Base-by-base conservation (phyloP, 345 rosid genomes). In the Citrus inodora region DNA sequence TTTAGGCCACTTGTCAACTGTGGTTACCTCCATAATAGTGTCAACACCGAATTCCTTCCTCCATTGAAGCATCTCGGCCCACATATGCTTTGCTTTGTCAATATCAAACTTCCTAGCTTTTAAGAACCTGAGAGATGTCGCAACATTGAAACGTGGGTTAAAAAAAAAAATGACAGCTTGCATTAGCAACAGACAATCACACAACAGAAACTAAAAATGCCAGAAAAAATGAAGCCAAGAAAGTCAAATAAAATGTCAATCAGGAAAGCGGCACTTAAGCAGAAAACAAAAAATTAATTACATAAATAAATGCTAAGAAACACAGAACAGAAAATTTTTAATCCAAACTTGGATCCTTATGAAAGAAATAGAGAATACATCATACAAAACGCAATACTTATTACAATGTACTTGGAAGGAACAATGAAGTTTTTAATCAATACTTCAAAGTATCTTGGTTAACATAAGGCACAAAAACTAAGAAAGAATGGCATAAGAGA, bases 1-100 rank as follows among this genome's bases (percentile, higher is more conserved):
- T 77, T 78, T 56, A 30, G 79, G 64, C 60, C 80, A 76, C 70
- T 40, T 48, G 51, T 24, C 48, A 75, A 80, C 40, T 27, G 24
- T 40, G 28, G 10, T 51, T 81, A 94, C 99, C 93, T 97, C 91
- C 78, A 89, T 86, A 67, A 97, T 88, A 30, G 94, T 90, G 80
- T 97, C 98, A 35, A 78, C 87, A 73, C 88, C 96, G 24, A 94
- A 97, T 33, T 94, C 94, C 75, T 88, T 89, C 81, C 99, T 93
- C 99, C 99, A 97, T 25, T 87, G 97, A 79, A 97, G 91, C 98
- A 92, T 94, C 63, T 94, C 99, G 61, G 88, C 87, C 99, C 99
- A 97, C 99, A 97, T 97, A 76, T 93, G 93, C 87, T 91, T 97
- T 7, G 98, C 96, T 85, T 90, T 97, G 55, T 97, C 99, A 70